Base-by-base conservation (phyloP, 2,329 filamentous ascomycete genomes). In the Corynespora cassiicola region DNA sequence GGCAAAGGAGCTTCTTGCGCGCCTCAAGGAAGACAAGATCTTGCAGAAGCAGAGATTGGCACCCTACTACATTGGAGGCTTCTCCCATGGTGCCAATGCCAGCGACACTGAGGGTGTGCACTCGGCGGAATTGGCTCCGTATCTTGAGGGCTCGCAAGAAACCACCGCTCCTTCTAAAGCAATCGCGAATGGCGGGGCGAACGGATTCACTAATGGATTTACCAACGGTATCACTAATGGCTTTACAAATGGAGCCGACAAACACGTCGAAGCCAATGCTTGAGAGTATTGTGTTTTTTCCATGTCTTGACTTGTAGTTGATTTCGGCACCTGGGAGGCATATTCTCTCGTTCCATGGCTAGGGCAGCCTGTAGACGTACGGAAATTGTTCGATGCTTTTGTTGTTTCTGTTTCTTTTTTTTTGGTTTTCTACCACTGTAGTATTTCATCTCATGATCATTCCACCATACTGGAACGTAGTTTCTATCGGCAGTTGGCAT, bases 1-100 rank as follows among this genome's bases (percentile, higher is more conserved):
- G 43, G 66, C 63, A 7, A 55, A 63, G 37, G 62, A 67, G 31
- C 49, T 69, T 15, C 54, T 69, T 18, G 49, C 51, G 21, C 52
- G 57, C 10, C 32, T 57, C 28, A 63, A 64, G 33, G 44, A 58
- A 16, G 62, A 66, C 25, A 61, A 58, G 36, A 45, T 61, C 12
- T 47, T 54, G 6, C 57, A 65, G 37, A 63, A 65, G 49, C 53
- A 51, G 46, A 45, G 60, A n/a, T 50, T 65, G n/a, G 61, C 61
- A 4, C 60, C 61, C 2, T 65, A 65, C 40, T 65, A 62, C 30
- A 56, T 65, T 30, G 61, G 61, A 7, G 61, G 61, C 3, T 65
- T 65, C 25, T 43, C 56, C 2, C 54, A 63, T 30, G 61, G 61
- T 22, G 60, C 61, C 18, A 65, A 65, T 20, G 48, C 54, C 11